Conservation (phyloP, 2,329 filamentous ascomycete species). For the Xylariaceae sp. region DNA sequence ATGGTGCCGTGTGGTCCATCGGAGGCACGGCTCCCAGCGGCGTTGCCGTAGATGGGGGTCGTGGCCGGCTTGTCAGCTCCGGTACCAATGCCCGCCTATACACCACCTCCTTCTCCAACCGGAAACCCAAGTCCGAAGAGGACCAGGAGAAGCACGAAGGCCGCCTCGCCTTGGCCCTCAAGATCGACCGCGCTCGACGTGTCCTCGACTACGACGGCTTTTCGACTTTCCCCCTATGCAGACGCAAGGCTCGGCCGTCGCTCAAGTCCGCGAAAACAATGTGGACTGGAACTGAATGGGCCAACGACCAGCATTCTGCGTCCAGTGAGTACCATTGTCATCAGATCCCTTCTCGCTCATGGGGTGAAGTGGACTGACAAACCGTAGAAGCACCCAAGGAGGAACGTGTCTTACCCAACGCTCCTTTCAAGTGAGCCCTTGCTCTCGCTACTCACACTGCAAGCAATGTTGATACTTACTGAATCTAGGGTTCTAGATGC, state of each 20-base stretch:
- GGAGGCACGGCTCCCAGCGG: slow-evolving; percentile 55
- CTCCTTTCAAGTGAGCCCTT: slow-evolving; percentile 66
- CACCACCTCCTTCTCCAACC: slow-evolving; percentile 43
- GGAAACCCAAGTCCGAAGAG: slow-evolving; percentile 44
- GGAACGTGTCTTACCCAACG: slow-evolving; percentile 53
- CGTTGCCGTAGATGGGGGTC: slow-evolving; percentile 55
- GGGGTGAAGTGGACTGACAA: slow-evolving; percentile 11
- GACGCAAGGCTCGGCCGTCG: slow-evolving; percentile 22
- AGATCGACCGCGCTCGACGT: slow-evolving; percentile 65
- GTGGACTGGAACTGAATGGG: slow-evolving; percentile 42
- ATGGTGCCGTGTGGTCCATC: slow-evolving; percentile 70
- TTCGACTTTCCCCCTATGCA: slow-evolving; percentile 27
- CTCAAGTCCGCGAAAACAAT: slow-evolving; percentile 29
- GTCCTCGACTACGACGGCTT: slow-evolving; percentile 53
- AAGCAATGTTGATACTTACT: background rate
- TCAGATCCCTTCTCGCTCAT: background rate
- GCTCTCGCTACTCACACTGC: slow-evolving; percentile 13
- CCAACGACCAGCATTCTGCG: slow-evolving; percentile 20
- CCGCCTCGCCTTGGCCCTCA: slow-evolving; percentile 72
- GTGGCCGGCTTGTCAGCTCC: slow-evolving; percentile 59
- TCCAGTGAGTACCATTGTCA: slow-evolving; percentile 20
- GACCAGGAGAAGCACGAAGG: slow-evolving; percentile 65
- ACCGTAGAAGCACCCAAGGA: slow-evolving; percentile 20
- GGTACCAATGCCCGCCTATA: slow-evolving; percentile 68
- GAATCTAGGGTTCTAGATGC: slow-evolving; percentile 71